phyloP scores from a whole-genome alignment of 257 asterid genomes.

The Plantago ovata region DNA sequence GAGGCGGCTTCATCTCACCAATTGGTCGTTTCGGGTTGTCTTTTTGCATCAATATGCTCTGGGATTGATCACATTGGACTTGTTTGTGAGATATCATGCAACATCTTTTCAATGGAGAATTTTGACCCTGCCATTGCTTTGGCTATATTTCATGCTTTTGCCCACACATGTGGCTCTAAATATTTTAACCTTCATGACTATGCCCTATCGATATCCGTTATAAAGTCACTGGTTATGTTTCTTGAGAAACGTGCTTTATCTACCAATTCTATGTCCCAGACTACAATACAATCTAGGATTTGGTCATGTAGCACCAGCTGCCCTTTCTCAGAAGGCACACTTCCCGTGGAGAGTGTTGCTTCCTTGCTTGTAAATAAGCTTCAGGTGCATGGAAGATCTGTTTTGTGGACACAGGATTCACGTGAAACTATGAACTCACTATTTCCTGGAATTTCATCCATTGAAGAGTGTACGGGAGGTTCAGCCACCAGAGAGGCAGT shows the following conservation, averaged over 20 bases:
- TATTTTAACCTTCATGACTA: constrained; percentile 51
- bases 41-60: constrained; percentile 69
- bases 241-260: constrained; percentile 49
- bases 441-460: constrained; percentile 7
- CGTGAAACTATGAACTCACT: constrained; percentile 21
- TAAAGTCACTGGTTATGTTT: constrained; percentile 63
- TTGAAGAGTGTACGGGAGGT: constrained; percentile 25
- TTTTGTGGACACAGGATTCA: constrained; percentile 29
- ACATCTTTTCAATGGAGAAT: constrained; percentile 42
- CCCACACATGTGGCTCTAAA: constrained; percentile 55
- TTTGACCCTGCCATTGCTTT: constrained; percentile 37
- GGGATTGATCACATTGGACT: constrained; percentile 66
- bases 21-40: constrained; percentile 54
- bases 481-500: constrained; percentile 24
- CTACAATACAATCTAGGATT: constrained; percentile 14
- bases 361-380: constrained; percentile 58
- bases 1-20: constrained; percentile 50
- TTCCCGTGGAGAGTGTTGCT: constrained; percentile 49
- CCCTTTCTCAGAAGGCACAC: constrained; percentile 60
- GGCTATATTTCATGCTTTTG: constrained; percentile 73
- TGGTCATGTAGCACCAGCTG: constrained; percentile 44
- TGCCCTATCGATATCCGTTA: constrained; percentile 49
- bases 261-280: constrained; percentile 20
- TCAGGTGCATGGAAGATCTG: constrained; percentile 35
- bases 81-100: constrained; percentile 75